phyloP scores from a whole-genome alignment of 495 filamentous ascomycete genomes.

The Hypoxylon subgilvum region DNA sequence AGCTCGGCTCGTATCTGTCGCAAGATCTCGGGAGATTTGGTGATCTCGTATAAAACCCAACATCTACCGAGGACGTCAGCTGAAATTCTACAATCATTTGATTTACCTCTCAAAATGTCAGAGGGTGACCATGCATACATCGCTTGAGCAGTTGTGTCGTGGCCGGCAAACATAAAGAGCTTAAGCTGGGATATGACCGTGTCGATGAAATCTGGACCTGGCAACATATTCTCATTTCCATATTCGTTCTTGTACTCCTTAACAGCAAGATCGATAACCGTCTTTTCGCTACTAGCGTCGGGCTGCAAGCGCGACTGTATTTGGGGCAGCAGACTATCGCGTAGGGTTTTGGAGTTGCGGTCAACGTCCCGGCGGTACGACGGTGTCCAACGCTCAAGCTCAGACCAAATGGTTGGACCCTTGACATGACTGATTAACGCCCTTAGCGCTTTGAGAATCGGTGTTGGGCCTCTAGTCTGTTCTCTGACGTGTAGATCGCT shows the following conservation, averaged over 20 bases:
- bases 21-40: slow-evolving; percentile 29
- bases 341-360: no score
- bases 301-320: neutral
- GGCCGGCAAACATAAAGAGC: slow-evolving; percentile 48
- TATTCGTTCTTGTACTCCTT: no score
- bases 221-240: no score
- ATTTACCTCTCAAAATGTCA: no score
- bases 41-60: neutral
- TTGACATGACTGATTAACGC: neutral
- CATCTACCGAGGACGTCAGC: no score
- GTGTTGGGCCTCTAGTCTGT: neutral
- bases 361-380: neutral
- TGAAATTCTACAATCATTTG: no score
- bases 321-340: no score
- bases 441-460: neutral
- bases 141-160: slow-evolving; percentile 50
- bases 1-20: slow-evolving; percentile 49
- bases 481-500: neutral
- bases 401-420: neutral
- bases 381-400: neutral
- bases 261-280: neutral
- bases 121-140: no score
- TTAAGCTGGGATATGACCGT: slow-evolving; percentile 14
- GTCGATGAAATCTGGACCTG: neutral
- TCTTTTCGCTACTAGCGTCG: neutral